A percentile compares a stretch with the other conserved stretches of the same genome.
phyloP scores from a whole-genome alignment of 805 yeast species.

The Metschnikowia drakensbergensis region DNA sequence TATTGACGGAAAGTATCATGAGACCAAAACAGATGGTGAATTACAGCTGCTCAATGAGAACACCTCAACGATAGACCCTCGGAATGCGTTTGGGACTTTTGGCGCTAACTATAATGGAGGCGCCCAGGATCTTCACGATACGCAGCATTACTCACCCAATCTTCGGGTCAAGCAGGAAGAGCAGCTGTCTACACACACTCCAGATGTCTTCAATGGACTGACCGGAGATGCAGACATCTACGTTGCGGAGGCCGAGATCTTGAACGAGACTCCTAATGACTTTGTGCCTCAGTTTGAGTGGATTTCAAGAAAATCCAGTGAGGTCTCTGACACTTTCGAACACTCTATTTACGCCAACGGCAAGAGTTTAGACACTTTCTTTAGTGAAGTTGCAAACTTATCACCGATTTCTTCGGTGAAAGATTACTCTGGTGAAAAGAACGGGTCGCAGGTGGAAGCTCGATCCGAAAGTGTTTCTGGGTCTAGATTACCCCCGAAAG shows the following conservation, averaged over 20 bases:
- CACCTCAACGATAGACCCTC: conserved; percentile 1
- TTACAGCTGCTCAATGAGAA: not conserved
- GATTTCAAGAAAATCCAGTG: conserved; percentile 6
- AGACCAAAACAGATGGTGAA: not conserved
- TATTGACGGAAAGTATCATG: not conserved
- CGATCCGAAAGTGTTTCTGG: not conserved
- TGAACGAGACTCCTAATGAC: not conserved
- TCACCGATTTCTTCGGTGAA: conserved; percentile 15
- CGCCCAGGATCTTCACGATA: not conserved
- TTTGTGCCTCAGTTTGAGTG: conserved; percentile 8
- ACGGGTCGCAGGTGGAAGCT: not conserved
- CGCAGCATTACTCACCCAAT: not conserved
- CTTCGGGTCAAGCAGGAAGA: not conserved
- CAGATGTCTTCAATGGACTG: not conserved
- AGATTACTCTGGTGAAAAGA: conserved; percentile 1
- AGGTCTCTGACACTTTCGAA: not conserved
- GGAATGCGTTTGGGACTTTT: not conserved
- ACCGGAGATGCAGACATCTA: not conserved
- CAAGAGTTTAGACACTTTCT: conserved; percentile 41
- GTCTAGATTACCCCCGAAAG: conserved; percentile 25
- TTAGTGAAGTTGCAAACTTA: conserved; percentile 42
- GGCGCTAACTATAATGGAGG: not conserved
- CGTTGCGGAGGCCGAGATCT: not conserved
- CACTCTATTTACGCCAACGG: conserved; percentile 3
- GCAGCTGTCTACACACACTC: not conserved